Evolutionary conservation across 2,329 filamentous ascomycete genomes (phyloP).

Genomic region (Aspergillus spinulosporus): DNA sequence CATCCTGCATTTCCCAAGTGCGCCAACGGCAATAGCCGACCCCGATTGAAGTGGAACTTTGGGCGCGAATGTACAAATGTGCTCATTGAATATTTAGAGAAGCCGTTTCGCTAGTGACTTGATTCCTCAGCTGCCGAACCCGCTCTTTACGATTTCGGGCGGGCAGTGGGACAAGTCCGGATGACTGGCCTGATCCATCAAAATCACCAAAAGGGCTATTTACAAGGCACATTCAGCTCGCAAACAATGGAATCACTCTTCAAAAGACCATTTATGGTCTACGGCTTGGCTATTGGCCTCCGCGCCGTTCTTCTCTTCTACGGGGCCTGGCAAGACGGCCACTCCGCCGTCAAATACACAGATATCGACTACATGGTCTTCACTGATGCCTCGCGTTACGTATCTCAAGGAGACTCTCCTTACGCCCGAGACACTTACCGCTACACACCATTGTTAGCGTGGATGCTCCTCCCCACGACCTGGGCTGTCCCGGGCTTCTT

Average conservation of each 20-base stretch:
- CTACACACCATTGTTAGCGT: conserved; percentile 91
- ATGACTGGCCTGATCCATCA: too few relatives aligned
- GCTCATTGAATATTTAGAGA: background rate
- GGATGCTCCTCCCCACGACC: conserved; percentile 81
- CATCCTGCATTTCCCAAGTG: background rate
- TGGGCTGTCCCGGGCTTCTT: conserved; percentile 53
- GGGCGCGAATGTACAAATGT: background rate
- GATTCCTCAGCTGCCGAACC: background rate
- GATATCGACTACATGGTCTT: conserved; percentile 99
- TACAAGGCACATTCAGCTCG: too few relatives aligned
- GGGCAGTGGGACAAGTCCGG: too few relatives aligned
- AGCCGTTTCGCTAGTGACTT: background rate
- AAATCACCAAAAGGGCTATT: background rate
- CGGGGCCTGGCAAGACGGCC: conserved; percentile 86
- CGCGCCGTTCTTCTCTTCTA: conserved; percentile 77
- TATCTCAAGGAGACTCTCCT: conserved; percentile 67
- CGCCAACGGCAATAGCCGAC: background rate
- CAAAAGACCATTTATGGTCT: conserved; percentile 35
- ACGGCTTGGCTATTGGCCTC: conserved; percentile 55
- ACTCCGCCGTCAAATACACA: conserved; percentile 93
- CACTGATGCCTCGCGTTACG: conserved; percentile 85
- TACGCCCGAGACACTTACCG: conserved; percentile 93
- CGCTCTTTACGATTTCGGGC: too few relatives aligned
- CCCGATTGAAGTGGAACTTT: background rate
- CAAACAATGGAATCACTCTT: conserved; percentile 30